A percentile compares a stretch with the other conserved stretches of the same genome.
Evolutionary conservation across 805 yeast genomes (phyloP).

Genomic region (Metschnikowia bowlesiae): DNA sequence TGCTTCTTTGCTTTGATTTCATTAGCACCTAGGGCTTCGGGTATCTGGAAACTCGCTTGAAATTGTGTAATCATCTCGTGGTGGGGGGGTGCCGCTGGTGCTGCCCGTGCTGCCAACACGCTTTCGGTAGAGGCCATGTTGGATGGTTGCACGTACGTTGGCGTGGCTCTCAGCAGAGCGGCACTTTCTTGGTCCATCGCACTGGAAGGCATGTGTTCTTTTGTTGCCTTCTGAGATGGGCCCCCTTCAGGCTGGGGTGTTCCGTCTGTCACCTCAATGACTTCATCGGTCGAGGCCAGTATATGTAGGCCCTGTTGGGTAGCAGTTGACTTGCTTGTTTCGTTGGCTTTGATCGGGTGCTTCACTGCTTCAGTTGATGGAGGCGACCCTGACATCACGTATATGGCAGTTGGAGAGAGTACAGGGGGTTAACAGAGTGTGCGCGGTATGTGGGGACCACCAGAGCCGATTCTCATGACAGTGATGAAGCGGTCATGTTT

Average conservation of each 20-base stretch:
- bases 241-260: background rate
- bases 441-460: no score
- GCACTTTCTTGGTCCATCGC: background rate
- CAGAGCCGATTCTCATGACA: no score
- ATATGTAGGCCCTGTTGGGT: background rate
- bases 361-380: background rate
- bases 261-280: background rate
- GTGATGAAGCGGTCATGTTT: no score
- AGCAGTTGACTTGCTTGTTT: background rate
- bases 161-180: background rate
- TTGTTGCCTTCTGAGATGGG: background rate
- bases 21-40: background rate
- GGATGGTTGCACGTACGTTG: background rate
- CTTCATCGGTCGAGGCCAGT: background rate
- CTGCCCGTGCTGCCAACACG: background rate
- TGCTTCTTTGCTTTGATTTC: background rate
- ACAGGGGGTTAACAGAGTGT: background rate
- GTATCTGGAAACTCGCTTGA: slow-evolving; percentile 27
- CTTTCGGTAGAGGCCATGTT: background rate
- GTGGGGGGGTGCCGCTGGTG: background rate
- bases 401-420: background rate
- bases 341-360: background rate
- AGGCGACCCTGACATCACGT: background rate
- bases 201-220: background rate
- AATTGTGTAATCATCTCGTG: slow-evolving; percentile 13